Evolutionary conservation across 2,329 filamentous ascomycete genomes (phyloP).

Genomic region (Cercospora berteroae): DNA sequence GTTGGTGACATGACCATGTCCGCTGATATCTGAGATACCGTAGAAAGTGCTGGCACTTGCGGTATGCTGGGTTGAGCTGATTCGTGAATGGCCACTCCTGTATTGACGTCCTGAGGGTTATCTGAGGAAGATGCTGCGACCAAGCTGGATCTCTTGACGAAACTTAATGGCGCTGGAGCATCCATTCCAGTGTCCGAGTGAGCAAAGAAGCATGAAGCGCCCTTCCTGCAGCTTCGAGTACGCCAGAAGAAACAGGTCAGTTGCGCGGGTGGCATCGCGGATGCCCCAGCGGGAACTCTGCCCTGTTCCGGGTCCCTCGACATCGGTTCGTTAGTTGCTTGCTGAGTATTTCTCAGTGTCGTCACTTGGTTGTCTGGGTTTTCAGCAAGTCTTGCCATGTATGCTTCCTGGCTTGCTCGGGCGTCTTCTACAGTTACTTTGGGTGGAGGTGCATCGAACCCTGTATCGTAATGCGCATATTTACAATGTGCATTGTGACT

Average conservation of each 20-base stretch:
- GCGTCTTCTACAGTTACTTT: conserved; percentile 1
- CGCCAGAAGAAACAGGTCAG: conserved; percentile 28
- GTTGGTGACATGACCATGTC: background rate
- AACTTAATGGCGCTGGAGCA: no score
- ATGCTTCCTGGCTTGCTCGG: conserved; percentile 1
- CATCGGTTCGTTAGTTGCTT: conserved; percentile 1
- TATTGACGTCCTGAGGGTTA: no score
- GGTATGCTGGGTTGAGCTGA: background rate
- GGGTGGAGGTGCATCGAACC: conserved; percentile 14
- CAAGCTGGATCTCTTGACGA: no score
- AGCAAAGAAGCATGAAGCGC: no score
- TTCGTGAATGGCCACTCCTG: no score
- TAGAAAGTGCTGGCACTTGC: background rate
- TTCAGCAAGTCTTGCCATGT: background rate
- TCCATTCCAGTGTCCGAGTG: no score
- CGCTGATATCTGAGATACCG: background rate
- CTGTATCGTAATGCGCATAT: conserved; percentile 29
- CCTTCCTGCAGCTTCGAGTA: no score
- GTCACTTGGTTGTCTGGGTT: no score
- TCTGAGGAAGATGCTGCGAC: no score
- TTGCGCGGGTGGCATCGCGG: background rate
- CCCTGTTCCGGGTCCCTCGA: background rate
- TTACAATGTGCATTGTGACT: conserved; percentile 21
- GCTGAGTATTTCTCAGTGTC: no score
- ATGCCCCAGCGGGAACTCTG: background rate